Base-by-base conservation (phyloP, 2,329 filamentous ascomycete genomes). In the Exophiala spinifera region DNA sequence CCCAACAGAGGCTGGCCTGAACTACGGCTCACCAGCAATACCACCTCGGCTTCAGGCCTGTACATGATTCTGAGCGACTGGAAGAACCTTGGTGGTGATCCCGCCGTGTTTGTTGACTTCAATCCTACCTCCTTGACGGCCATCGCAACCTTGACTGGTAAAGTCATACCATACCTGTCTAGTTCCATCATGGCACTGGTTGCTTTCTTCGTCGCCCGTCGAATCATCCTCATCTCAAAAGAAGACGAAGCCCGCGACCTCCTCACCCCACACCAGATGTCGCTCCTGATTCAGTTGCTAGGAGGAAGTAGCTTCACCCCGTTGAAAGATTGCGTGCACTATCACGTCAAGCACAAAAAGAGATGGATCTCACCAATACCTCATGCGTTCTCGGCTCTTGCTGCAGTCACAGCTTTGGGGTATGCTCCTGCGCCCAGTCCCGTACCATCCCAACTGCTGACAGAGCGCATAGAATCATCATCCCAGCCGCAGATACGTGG, bases 61-160 rank as follows among this genome's bases (percentile, higher is more conserved):
- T 43, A 20, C 19, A n/a, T 20, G 14, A 21, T 20, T n/a, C 8
- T 43, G 15, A 43, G 14, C 13, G 21, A 23, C 21, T 43, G 40
- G 40, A 43, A 25, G 19, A 14, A 51, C 4, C 36, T 44, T 15
- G 57, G 57, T 47, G 55, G 55, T 14, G 34, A 43, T 21, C 14
- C 55, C 17, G 57, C 57, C 23, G 55, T 59, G 33, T 49, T 37
- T 36, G 42, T 60, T 42, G 43, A 46, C 21, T 58, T 51, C 47
- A 60, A 60, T 34, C 57, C 57, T 17, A 45, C 46, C 17, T 19
- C 53, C 13, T 31, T 60, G 20, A 55, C 52, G 8, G 47, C 57
- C n/a, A 58, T 58, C 31, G 55, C 53, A 25, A 17, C 46, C 17
- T 58, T 54, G 55, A 56, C 55, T 1, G 46, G 40, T 39, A 51